Evolutionary conservation across 1,139 yeast species (phyloP).

Genomic region (Geotrichum europaeum): DNA sequence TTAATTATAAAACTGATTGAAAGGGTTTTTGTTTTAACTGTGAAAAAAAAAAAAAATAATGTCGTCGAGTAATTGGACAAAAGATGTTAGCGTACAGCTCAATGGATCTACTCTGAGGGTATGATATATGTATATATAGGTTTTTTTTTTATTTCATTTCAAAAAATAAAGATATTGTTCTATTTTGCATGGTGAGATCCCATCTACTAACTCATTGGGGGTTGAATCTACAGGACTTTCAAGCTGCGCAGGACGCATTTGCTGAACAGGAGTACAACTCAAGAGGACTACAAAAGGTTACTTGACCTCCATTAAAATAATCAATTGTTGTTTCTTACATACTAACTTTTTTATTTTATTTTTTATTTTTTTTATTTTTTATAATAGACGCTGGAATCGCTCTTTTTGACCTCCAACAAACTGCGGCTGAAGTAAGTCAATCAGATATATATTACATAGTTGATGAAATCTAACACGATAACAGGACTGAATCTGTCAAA

Average conservation of each 20-base stretch:
- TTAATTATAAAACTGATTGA: background rate
- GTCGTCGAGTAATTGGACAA: conserved; percentile 12
- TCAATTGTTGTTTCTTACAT: background rate
- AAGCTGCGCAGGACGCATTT: conserved; percentile 25
- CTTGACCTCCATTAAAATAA: background rate
- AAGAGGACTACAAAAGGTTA: conserved; percentile 22
- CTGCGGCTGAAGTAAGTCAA: conserved; percentile 23
- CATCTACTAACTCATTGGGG: too few species aligned
- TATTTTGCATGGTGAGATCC: background rate
- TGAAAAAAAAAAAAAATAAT: background rate
- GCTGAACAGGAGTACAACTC: conserved; percentile 26
- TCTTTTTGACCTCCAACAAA: conserved; percentile 21
- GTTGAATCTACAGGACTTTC: conserved; percentile 19
- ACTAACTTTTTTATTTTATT: background rate
- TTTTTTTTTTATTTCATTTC: background rate
- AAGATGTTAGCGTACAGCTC: conserved; percentile 13
- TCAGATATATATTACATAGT: background rate
- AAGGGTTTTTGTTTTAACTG: background rate
- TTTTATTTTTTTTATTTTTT: background rate
- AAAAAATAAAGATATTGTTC: background rate
- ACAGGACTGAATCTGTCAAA: conserved; percentile 22
- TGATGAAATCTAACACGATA: background rate
- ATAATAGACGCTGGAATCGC: conserved; percentile 22
- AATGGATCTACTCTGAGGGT: conserved; percentile 7
- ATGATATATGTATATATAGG: background rate